phyloP scores from a whole-genome alignment of 306 rosid genomes.

The Hippophae tibetana region DNA sequence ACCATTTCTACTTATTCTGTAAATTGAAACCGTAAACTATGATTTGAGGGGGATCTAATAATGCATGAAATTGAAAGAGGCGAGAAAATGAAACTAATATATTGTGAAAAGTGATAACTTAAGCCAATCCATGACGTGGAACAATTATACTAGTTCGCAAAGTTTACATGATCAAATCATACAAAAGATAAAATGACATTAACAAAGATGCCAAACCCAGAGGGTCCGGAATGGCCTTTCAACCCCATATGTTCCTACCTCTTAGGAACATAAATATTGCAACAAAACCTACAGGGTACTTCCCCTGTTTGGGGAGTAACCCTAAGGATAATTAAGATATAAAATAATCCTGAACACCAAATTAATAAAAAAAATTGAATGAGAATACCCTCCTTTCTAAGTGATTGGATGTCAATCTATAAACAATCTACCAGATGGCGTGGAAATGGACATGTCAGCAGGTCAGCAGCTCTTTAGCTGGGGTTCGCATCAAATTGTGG shows the following conservation, averaged over 20 bases:
- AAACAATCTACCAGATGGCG: conserved; percentile 44
- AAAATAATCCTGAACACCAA: conserved; percentile 38
- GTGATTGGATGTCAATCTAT: conserved; percentile 58
- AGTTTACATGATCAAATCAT: no score
- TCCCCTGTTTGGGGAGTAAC: conserved; percentile 38
- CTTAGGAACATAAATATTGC: conserved; percentile 33
- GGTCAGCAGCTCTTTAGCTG: conserved; percentile 16
- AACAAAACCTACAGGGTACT: conserved; percentile 36
- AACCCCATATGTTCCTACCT: conserved; percentile 35
- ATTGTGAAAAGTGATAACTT: no score
- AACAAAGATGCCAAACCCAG: no score
- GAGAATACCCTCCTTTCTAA: conserved; percentile 36
- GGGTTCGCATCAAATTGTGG: conserved; percentile 49
- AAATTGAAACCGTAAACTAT: no score
- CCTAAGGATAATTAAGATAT: conserved; percentile 57
- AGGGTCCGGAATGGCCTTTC: conserved; percentile 31
- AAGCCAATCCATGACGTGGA: no score
- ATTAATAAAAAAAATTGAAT: conserved; percentile 29
- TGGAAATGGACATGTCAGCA: conserved; percentile 65
- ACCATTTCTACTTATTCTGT: no score
- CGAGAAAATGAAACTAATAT: no score
- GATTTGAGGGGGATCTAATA: no score
- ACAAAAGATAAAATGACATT: no score
- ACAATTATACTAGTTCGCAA: no score
- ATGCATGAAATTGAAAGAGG: no score